phyloP scores from a whole-genome alignment of 2,329 filamentous ascomycete species.

The Gnomoniopsis sp. region DNA sequence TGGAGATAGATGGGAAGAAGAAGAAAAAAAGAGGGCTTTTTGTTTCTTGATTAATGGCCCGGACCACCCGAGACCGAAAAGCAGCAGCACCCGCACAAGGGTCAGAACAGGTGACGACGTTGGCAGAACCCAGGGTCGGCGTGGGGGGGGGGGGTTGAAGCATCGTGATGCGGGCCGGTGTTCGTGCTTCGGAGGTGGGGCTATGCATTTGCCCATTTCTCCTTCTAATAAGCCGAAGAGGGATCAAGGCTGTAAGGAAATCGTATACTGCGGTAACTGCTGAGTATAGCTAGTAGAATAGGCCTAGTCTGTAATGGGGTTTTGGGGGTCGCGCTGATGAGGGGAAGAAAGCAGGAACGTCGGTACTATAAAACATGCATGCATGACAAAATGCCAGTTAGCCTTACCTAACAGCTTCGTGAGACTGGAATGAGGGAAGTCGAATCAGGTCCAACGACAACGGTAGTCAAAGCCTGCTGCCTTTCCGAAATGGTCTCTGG shows the following conservation, averaged over 20 bases:
- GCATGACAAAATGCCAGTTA: neutral
- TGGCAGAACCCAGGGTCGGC: too few species aligned
- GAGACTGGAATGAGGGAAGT: neutral
- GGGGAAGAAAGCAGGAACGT: too few species aligned
- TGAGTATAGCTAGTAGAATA: too few species aligned
- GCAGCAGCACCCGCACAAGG: neutral
- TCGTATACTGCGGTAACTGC: neutral
- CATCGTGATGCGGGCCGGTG: neutral
- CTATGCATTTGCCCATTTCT: neutral
- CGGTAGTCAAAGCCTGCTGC: conserved; percentile 5
- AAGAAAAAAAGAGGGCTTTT: neutral
- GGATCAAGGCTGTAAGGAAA: conserved; percentile 6
- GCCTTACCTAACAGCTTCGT: neutral
- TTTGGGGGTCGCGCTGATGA: too few species aligned
- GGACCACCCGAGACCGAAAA: neutral
- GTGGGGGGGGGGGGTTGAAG: too few species aligned
- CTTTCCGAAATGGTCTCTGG: conserved; percentile 7
- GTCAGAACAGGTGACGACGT: neutral
- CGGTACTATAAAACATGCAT: neutral
- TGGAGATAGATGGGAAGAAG: neutral
- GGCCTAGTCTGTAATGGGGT: neutral
- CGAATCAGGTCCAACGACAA: neutral
- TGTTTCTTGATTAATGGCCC: too few species aligned
- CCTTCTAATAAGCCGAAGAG: neutral
- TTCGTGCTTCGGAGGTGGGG: conserved; percentile 4